Base-by-base conservation (phyloP, 108 stramenopile genomes). In the Cafeteria roenbergensis region DNA sequence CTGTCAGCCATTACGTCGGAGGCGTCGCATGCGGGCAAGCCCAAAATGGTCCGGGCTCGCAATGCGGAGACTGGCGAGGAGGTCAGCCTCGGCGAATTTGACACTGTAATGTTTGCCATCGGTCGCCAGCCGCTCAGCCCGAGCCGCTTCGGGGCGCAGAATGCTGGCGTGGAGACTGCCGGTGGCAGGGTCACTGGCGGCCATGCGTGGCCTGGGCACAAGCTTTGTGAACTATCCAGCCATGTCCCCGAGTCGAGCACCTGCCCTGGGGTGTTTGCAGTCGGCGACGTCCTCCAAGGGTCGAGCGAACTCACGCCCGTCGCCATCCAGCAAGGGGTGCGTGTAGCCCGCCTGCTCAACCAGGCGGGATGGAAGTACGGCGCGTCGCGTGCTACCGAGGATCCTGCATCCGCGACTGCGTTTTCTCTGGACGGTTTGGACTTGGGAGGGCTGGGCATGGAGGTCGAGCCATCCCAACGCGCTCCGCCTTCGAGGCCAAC, bases 401-500 rank as follows among this genome's bases (percentile, higher is more conserved):
- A 51, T 21, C n/a, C n/a, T n/a, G n/a, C n/a, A n/a, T n/a, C n/a
- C n/a, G n/a, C n/a, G n/a, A n/a, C n/a, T n/a, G n/a, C n/a, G n/a
- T n/a, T n/a, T n/a, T n/a, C n/a, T n/a, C n/a, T n/a, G n/a, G n/a
- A n/a, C n/a, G n/a, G n/a, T n/a, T n/a, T n/a, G n/a, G n/a, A n/a
- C n/a, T n/a, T n/a, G n/a, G n/a, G n/a, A n/a, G n/a, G n/a, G n/a
- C n/a, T n/a, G n/a, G n/a, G n/a, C n/a, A n/a, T n/a, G n/a, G n/a
- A n/a, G n/a, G n/a, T n/a, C n/a, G n/a, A n/a, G 67, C 86, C 62
- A 93, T 96, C 90, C n/a, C n/a, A n/a, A n/a, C n/a, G n/a, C n/a
- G n/a, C n/a, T n/a, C n/a, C n/a, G 88, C 92, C 70, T 94, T 94
- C 65, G 66, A 79, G 35, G 88, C 86, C 70, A 71, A 6, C 6